Base-by-base conservation (phyloP, 768 basidiomycete genomes). In the Amanita phalloides region DNA sequence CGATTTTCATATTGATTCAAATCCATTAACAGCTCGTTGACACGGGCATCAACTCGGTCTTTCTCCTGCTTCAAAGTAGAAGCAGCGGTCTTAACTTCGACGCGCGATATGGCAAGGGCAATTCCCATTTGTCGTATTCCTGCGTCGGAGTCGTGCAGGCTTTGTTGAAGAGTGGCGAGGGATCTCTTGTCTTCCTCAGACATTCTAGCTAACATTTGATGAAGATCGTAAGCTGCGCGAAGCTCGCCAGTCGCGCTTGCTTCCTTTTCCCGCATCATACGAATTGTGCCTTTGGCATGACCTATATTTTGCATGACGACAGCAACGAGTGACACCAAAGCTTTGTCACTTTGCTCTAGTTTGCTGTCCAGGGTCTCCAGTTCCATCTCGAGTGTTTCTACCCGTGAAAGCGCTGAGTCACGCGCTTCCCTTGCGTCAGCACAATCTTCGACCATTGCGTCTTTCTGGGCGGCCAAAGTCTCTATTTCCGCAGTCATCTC, bases 371-470 rank as follows among this genome's bases (percentile, higher is more conserved):
- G 37, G 3, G 56, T 63, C 61, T 83, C 87, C 47, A 78, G 55
- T 54, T 79, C 77, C 38, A 80, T 74, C 57, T 90, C 87, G 53
- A 82, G 62, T n/a, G 63, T 65, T 51, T 90, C 89, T 25, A 76
- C 63, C 53, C 68, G 69, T 49, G 61, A 59, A 39, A 81, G 61
- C 4, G 86, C 84, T 23, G 73, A 73, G 62, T 91, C 84, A 33
- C 89, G 73, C 20, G 82, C 77, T 50, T 83, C 83, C 49, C 89
- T 72, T 2, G 86, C 86, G 50, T 83, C 80, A 3, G 82, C 82
- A 58, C 89, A 90, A 60, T 91, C 89, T 55, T 90, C 87, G 0
- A 90, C 78, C 84, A 91, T 87, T 1, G 85, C 81, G 51, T 79
- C 79, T 62, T 84, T 87, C 69, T 89, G 77, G 4, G 78, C 74